Percentiles rank a stretch among this genome's conserved stretches.
Conservation (phyloP, 106 monocot species). For the Dendrobium chrysotoxum region DNA sequence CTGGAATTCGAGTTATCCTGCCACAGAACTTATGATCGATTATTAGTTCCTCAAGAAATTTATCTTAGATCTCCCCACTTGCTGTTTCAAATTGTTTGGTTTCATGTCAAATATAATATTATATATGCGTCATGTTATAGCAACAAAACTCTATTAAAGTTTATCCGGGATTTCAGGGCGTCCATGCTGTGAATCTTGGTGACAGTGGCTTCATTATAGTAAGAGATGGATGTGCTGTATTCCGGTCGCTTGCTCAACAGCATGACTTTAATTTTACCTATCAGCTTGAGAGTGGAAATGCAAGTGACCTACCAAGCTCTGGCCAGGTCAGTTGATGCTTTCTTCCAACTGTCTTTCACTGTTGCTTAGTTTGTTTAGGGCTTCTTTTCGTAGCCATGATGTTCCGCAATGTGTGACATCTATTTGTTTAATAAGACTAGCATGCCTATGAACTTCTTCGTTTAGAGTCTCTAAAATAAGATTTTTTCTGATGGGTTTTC, state of each 20-base stretch:
- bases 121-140: not conserved
- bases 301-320: conserved; percentile 60
- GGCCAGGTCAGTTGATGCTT: conserved; percentile 40
- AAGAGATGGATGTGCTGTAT: conserved; percentile 53
- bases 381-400: not conserved
- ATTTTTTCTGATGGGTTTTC: too few relatives aligned
- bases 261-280: conserved; percentile 82
- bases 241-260: conserved; percentile 66
- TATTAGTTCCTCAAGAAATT: not conserved
- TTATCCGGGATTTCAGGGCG: conserved; percentile 21
- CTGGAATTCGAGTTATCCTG: not conserved
- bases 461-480: too few relatives aligned
- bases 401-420: too few relatives aligned
- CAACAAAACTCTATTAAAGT: not conserved
- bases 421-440: too few relatives aligned
- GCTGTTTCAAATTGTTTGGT: not conserved
- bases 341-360: not conserved
- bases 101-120: conserved; percentile 1
- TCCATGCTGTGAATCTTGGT: conserved; percentile 69
- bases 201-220: conserved; percentile 70
- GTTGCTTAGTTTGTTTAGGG: not conserved
- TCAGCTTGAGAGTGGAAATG: conserved; percentile 61
- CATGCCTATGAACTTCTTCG: too few relatives aligned
- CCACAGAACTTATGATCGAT: not conserved
- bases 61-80: not conserved